A percentile compares a stretch with the other conserved stretches of the same genome.
Evolutionary conservation across 1,284 basidiomycete genomes (phyloP).

Genomic region (Porogramme epimiltina): DNA sequence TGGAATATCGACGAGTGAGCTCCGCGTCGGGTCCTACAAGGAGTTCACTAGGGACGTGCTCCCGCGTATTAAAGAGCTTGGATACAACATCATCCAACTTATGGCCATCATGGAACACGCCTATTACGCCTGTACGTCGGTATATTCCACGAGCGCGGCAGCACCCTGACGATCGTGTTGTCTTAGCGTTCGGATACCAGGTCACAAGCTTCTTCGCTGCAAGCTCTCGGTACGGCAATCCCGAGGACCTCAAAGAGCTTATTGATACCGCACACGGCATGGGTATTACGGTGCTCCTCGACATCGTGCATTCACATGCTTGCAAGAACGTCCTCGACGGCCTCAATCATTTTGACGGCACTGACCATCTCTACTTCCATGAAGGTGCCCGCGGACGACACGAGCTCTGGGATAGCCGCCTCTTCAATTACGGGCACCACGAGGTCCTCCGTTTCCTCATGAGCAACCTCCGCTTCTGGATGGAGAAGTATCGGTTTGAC

Average conservation of each 20-base stretch:
- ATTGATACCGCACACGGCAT: constrained; percentile 94
- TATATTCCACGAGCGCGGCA: constrained; percentile 15
- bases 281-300: constrained; percentile 92
- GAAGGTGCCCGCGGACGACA: constrained; percentile 89
- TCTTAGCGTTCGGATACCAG: constrained; percentile 92
- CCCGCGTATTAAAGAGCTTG: constrained; percentile 87
- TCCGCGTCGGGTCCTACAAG: constrained; percentile 90
- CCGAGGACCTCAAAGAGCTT: constrained; percentile 94
- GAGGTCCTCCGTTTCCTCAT: constrained; percentile 95
- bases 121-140: constrained; percentile 88
- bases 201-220: constrained; percentile 98
- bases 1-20: constrained; percentile 91
- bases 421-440: constrained; percentile 96
- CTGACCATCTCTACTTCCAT: constrained; percentile 97
- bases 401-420: constrained; percentile 94
- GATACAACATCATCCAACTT: constrained; percentile 96
- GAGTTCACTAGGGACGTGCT: constrained; percentile 90
- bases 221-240: constrained; percentile 91
- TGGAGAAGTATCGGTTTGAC: constrained; percentile 95
- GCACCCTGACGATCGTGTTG: constrained; percentile 12
- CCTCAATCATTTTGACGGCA: constrained; percentile 94
- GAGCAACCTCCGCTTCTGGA: constrained; percentile 93
- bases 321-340: constrained; percentile 98
- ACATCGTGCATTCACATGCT: constrained; percentile 97
- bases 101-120: constrained; percentile 99